Base-by-base conservation (phyloP, 1,284 basidiomycete genomes). In the Microbotryum violaceum region DNA sequence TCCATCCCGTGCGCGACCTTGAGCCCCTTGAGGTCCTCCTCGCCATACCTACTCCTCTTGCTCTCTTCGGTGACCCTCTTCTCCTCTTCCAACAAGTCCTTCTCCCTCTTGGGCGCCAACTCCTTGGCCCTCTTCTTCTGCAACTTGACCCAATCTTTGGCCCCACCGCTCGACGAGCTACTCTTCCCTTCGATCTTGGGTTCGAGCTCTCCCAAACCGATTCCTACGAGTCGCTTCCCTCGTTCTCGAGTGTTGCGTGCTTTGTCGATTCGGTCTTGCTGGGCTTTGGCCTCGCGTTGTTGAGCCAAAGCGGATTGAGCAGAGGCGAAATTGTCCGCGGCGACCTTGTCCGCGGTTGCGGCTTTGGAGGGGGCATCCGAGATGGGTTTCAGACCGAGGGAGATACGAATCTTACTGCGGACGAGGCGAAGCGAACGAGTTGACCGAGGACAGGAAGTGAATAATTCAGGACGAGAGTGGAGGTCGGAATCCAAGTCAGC, bases 1-100 rank as follows among this genome's bases (percentile, higher is more conserved):
- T 94, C 89, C 62, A 94, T 85, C 79, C 91, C 90, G 78, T 99
- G 96, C 76, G 83, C 87, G 73, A 99, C 96, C 81, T 94, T 96
- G 64, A 99, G 78, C 49, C 96, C 96, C 61, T 81, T 83, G 64
- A 98, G 83, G 77, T 97, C 94, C 37, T 74, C 72, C 49, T 74
- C 73, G 33, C 68, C 71, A 58, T 76, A 77, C 88, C 89, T 84
- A 77, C 88, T 89, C 54, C 84, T 83, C 73, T 92, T 92, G 56
- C 85, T 84, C 23, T 83, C 82, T 54, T 78, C 82, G 70, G 85
- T 84, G 67, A 84, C 83, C 58, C 80, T 79, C 73, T 84, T 85
- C 74, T 93, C 91, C 82, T 86, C 83, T 71, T 81, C 85, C 74
- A 88, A 90, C 58, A 87, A 77, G 75, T 90, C 91, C 72, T 82